Base-by-base conservation (phyloP, 371 early-diverging fungal species). In the Fennellomyces sp. region DNA sequence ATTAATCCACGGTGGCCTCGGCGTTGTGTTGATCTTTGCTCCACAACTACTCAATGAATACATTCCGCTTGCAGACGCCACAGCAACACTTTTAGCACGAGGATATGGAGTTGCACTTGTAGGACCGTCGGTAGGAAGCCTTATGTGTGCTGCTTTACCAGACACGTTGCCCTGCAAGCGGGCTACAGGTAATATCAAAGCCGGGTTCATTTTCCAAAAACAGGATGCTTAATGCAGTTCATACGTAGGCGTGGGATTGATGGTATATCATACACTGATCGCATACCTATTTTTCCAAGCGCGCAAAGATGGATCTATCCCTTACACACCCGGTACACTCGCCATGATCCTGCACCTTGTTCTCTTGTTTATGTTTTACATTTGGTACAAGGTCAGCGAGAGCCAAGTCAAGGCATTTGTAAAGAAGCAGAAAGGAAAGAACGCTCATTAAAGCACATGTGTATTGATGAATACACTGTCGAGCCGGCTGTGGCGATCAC, bases 101-200 rank as follows among this genome's bases (percentile, higher is more conserved):
- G 59, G 56, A 21, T 73, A 66, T 50, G 78, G 78, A 25, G 73
- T 71, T n/a, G 66, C 65, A 28, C 21, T 72, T 11, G 50, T 73
- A 4, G 54, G 61, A 29, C 35, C 70, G 7, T 69, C 65, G 2
- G 54, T 66, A 1, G 58, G 66, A 27, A 68, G 75, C 48, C 45
- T 78, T 26, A 53, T 73, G 26, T 61, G 68, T 28, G 65, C 65
- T 30, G 56, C 59, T 17, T 60, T 78, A 59, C 78, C 78, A 2
- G 70, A 78, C 33, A 75, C 75, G 70, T 47, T 78, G 29, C 78
- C 78, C 13, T 75, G 75, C 36, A 78, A 78, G 57, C 70, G 78
- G n/a, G 73, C 71, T 35, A 58, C 67, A 56, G 75, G 78, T 78
- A 74, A 64, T 29, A 29, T 7, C 7, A 26, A 8, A 39, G 13